These are phyloP conservation scores for Aspergillus ruber DNA, from an alignment of 2,329 filamentous ascomycete species.

Conservation along the genomic window DNA sequence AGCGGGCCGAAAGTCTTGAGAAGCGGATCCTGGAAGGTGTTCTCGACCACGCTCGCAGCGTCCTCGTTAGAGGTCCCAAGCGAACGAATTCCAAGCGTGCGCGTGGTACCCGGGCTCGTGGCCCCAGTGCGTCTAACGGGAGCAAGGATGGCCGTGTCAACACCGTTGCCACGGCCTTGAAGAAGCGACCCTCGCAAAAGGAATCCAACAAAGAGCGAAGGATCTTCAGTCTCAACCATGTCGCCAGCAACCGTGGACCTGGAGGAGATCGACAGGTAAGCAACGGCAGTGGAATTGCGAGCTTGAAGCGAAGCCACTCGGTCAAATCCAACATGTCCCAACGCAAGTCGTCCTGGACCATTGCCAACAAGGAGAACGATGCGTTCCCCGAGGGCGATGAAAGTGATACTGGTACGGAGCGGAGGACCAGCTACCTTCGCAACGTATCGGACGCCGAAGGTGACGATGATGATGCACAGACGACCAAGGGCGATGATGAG, in stretches of 20 bases:
- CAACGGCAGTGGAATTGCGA: constrained; percentile 41
- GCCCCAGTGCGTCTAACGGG: constrained; percentile 27
- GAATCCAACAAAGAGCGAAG: constrained; percentile 57
- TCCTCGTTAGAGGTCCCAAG: constrained; percentile 70
- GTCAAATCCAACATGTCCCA: constrained; percentile 58
- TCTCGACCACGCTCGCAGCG: constrained; percentile 81
- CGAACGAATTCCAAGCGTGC: constrained; percentile 47
- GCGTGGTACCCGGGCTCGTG: constrained; percentile 36
- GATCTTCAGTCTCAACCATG: constrained; percentile 86
- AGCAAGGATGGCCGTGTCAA: constrained; percentile 32
- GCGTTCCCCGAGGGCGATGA: constrained; percentile 51
- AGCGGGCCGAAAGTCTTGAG: constrained; percentile 79
- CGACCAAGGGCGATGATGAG: constrained; percentile 14
- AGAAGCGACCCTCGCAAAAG: constrained; percentile 40
- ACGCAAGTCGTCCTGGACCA: constrained; percentile 63
- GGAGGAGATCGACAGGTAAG: constrained; percentile 25
- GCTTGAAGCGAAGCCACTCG: constrained; percentile 70
- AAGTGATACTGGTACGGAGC: constrained; percentile 47
- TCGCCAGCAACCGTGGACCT: constrained; percentile 60
- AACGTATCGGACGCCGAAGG: constrained; percentile 21
- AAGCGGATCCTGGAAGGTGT: constrained; percentile 90
- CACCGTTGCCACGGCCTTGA: constrained; percentile 43
- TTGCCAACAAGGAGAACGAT: constrained; percentile 57
- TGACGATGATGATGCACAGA: constrained; percentile 8
- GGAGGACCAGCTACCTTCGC: constrained; percentile 39